A percentile compares a stretch with the other conserved stretches of the same genome.
Conservation (phyloP, 768 basidiomycete genomes). For the Kondoa malvinella region DNA sequence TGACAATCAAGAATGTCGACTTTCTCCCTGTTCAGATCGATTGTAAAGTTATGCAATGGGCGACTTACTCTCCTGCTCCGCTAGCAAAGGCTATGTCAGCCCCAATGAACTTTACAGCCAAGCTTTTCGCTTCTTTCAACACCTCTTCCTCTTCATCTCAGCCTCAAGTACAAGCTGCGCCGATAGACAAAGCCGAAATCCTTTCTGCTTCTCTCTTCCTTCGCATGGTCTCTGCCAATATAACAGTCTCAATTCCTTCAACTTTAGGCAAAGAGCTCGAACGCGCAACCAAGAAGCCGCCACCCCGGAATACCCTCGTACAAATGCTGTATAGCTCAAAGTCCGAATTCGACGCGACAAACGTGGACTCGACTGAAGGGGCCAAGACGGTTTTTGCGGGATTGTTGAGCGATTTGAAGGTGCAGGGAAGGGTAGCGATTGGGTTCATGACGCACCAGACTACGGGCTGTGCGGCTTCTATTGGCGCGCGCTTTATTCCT, state of each 20-base stretch:
- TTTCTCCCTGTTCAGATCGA: constrained; percentile 53
- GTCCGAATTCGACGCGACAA: constrained; percentile 23
- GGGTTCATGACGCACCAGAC: constrained; percentile 43
- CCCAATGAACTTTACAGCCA: constrained; percentile 25
- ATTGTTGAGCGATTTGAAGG: constrained; percentile 14
- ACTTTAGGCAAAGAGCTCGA: constrained; percentile 48
- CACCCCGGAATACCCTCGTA: constrained; percentile 55
- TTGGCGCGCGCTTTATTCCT: constrained; percentile 73
- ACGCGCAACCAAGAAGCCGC: constrained; percentile 87
- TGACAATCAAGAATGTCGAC: constrained; percentile 15
- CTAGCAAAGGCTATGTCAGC: constrained; percentile 33
- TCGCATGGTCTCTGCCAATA: constrained; percentile 30
- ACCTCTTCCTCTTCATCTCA: constrained; percentile 10
- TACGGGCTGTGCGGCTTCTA: constrained; percentile 56
- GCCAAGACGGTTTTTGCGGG: constrained; percentile 18
- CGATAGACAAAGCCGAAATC: constrained; percentile 28
- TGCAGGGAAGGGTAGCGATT: constrained; percentile 22
- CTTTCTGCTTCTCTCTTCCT: constrained; percentile 28
- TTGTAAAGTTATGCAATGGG: constrained; percentile 63
- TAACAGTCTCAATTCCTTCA: constrained; percentile 30
- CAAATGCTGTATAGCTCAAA: constrained; percentile 53
- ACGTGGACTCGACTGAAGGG: background rate
- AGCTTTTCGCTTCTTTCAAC: constrained; percentile 4
- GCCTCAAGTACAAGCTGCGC: background rate
- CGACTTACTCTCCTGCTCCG: constrained; percentile 31